phyloP scores from a whole-genome alignment of 1,139 yeast genomes.

The Hemisphaericaspora xylanilytica region DNA sequence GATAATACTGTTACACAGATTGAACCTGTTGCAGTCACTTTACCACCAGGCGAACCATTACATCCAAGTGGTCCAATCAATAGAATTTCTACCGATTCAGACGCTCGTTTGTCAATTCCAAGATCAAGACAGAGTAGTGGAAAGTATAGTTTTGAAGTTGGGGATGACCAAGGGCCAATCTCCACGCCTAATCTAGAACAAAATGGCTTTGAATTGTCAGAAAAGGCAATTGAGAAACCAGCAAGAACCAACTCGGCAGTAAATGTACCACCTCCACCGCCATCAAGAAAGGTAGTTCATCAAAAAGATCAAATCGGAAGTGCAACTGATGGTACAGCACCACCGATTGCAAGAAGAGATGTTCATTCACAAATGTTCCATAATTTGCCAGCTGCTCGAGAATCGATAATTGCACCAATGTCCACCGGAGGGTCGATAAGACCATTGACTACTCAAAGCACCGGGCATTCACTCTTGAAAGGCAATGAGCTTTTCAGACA shows the following conservation, averaged over 20 bases:
- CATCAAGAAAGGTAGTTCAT: conserved; percentile 58
- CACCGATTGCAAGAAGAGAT: conserved; percentile 5
- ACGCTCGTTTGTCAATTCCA: conserved; percentile 7
- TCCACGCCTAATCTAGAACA: conserved; percentile 25
- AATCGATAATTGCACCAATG: conserved; percentile 28
- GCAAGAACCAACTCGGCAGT: conserved; percentile 5
- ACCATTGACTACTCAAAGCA: conserved; percentile 24
- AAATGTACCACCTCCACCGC: conserved; percentile 61
- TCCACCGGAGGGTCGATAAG: conserved; percentile 9
- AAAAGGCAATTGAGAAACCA: conserved; percentile 4
- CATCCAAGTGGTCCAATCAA: conserved; percentile 8
- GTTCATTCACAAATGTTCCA: conserved; percentile 35
- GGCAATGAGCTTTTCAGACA: conserved; percentile 47
- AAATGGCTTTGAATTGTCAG: conserved; percentile 16
- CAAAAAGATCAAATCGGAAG: conserved; percentile 14
- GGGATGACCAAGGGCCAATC: conserved; percentile 38
- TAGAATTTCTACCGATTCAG: conserved; percentile 6
- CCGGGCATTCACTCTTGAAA: conserved; percentile 34
- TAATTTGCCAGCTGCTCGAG: conserved; percentile 45
- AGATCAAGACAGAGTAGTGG: conserved; percentile 24
- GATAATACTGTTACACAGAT: not conserved
- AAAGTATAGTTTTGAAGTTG: conserved; percentile 43
- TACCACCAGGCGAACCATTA: conserved; percentile 7
- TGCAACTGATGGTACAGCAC: conserved; percentile 7
- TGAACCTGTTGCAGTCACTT: conserved; percentile 6